Evolutionary conservation across 202 grass and related monocot species (phyloP), one percentile per base, ranked within the genome.

Genomic region (Musa balbisiana): DNA sequence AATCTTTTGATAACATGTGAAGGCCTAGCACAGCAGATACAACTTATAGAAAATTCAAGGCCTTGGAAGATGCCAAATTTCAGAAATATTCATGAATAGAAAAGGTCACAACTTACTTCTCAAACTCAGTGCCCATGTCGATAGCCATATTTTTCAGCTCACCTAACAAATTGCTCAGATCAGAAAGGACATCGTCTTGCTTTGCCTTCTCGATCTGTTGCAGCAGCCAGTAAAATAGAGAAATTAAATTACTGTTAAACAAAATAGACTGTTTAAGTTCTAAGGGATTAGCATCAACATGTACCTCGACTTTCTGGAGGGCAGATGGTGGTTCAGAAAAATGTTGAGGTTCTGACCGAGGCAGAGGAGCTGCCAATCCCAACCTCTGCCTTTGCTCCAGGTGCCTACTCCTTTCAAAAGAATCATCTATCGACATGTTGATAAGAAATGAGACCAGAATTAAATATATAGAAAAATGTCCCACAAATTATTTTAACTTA

Each of bases 71-170:
- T 52, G 16, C 3, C 16, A 71, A 21, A 21, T n/a, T 51, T 9
- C 58, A 62, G 19, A 71, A 51, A 71, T 13, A 49, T 51, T 14
- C 17, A 11, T n/a, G 43, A 27, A 29, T 33, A 67, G 1, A 67
- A 17, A 67, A 67, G 12, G 8, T 33, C 5, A 4, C 27, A 73
- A 73, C 71, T 24, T 23, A 99, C 95, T 83, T 94, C 50, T 88
- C 87, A 62, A 99, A 84, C 85, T 99, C 95, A 77, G 80, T 73
- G 73, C 95, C 95, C 95, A 99, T 99, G 81, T 99, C 95, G 9
- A 99, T 72, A 64, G 91, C 89, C 85, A 99, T 99, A 79, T 68
- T 85, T 82, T 95, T 95, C 64, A 99, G 84, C 64, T 90, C 74
- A 72, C 81, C 89, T 75, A 99, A 77, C 20, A 89, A 84, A 67